These are phyloP conservation scores for Annulohypoxylon nitens DNA, from an alignment of 495 filamentous ascomycete species.

Conservation along the genomic window DNA sequence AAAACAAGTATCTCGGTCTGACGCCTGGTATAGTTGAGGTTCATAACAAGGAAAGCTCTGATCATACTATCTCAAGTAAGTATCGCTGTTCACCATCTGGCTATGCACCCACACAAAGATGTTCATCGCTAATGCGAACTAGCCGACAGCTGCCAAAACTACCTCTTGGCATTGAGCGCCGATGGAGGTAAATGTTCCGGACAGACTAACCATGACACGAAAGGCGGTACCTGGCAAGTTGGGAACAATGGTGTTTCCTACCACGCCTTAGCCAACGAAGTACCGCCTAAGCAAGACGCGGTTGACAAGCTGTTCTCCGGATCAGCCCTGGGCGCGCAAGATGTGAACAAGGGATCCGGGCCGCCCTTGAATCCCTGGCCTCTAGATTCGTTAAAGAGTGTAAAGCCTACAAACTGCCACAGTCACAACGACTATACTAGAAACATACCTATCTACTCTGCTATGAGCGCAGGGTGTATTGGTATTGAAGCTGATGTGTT, in stretches of 20 bases:
- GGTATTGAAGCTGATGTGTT: constrained; percentile 56
- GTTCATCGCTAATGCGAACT: constrained; percentile 22
- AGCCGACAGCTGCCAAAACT: constrained; percentile 46
- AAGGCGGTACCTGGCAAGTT: constrained; percentile 52
- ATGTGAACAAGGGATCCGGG: constrained; percentile 46
- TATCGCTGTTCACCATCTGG: background rate
- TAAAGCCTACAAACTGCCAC: constrained; percentile 49
- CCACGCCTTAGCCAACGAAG: constrained; percentile 46
- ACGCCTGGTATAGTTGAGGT: constrained; percentile 45
- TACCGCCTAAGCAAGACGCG: constrained; percentile 49
- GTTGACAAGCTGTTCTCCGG: constrained; percentile 48
- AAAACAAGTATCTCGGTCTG: constrained; percentile 6
- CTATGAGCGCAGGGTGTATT: constrained; percentile 50
- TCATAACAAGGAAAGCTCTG: constrained; percentile 48
- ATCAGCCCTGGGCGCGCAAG: constrained; percentile 40
- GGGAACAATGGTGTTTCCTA: constrained; percentile 48
- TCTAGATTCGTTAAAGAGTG: constrained; percentile 47
- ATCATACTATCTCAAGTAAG: constrained; percentile 49
- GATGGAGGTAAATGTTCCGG: constrained; percentile 47
- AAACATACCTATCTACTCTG: constrained; percentile 47
- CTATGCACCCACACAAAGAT: background rate
- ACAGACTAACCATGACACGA: constrained; percentile 47
- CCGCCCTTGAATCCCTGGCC: constrained; percentile 51
- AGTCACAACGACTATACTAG: constrained; percentile 53
- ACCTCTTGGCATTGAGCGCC: constrained; percentile 43